These are phyloP conservation scores for Phytophthora megakarya DNA, from an alignment of 352 stramenopile genomes.

Conservation along the genomic window DNA sequence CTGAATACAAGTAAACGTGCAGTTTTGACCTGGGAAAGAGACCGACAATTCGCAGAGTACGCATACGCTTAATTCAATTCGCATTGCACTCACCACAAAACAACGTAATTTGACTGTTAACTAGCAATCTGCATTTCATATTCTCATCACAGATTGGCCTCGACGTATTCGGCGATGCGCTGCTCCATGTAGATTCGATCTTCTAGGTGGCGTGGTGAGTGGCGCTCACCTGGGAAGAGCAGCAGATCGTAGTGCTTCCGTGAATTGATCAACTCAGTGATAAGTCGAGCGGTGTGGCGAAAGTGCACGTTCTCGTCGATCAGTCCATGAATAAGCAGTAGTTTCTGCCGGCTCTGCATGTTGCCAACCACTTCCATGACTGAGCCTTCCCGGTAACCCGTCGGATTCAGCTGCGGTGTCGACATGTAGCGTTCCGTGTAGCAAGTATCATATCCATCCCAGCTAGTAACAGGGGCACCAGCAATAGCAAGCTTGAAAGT, in stretches of 20 bases:
- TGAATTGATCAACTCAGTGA: constrained; percentile 94
- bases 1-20: constrained; percentile 22
- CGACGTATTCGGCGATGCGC: constrained; percentile 89
- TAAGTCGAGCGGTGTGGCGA: constrained; percentile 96
- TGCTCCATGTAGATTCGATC: constrained; percentile 97
- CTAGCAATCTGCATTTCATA: constrained; percentile 18
- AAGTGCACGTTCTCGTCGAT: constrained; percentile 99
- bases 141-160: constrained; percentile 66
- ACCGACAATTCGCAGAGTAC: constrained; percentile 13
- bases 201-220: constrained; percentile 92
- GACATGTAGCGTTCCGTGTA: constrained; percentile 99
- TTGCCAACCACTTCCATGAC: constrained; percentile 94
- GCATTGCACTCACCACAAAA: constrained; percentile 22
- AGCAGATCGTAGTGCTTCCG: constrained; percentile 97
- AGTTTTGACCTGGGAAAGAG: constrained; percentile 16
- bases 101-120: constrained; percentile 10
- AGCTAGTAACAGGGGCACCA: constrained; percentile 96
- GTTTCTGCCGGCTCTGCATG: constrained; percentile 87
- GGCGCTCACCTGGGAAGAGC: constrained; percentile 95
- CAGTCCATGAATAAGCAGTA: constrained; percentile 96
- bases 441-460: constrained; percentile 99
- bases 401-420: constrained; percentile 91
- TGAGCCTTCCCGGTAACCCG: constrained; percentile 89
- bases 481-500: constrained; percentile 96
- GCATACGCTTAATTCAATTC: constrained; percentile 25